Evolutionary conservation across 164 flowering plant genomes (phyloP), one percentile per base, ranked within the genome.

Genomic region (Amborella trichopoda): DNA sequence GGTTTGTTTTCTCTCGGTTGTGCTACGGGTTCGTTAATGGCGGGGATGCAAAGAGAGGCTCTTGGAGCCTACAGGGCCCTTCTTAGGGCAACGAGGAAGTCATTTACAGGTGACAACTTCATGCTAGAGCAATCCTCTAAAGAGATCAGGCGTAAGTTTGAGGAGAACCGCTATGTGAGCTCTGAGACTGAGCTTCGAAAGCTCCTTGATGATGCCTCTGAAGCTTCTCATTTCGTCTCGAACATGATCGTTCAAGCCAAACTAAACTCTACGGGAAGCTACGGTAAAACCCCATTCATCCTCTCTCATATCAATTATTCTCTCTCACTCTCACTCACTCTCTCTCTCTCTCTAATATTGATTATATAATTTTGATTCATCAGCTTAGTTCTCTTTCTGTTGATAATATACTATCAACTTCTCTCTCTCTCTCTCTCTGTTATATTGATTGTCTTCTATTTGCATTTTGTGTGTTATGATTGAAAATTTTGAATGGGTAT

Each of bases 161-260:
- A 84, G 17, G 89, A 80, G 67, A 84, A 77, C 34, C 79, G 89
- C 9, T 43, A 63, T 60, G 80, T 80, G 8, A 46, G 73, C 2
- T 74, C 84, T 16, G 75, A 71, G 21, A 11, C 73, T 8, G 84
- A 84, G 58, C 69, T 84, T 38, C 54, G 53, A 34, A 64, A 60
- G 34, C 86, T 70, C 40, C 65, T 81, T 5, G 87, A 69, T 2
- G 82, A 84, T n/a, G 97, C 97, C 38, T 67, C 66, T 4, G 80
- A 81, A 51, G 97, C 97, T 37, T 62, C 89, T 5, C 44, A 71
- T 24, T 88, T 84, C 78, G 72, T 88, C 52, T 58, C 91, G 58
- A 80, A 59, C 73, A 84, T 80, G 89, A 80, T 84, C 57, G 89
- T 88, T 54, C 94, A 84, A 53, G 94, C 97, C 56, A 70, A 71